Conservation (phyloP, 129 eudicot genomes). For the Lactuca sativa region DNA sequence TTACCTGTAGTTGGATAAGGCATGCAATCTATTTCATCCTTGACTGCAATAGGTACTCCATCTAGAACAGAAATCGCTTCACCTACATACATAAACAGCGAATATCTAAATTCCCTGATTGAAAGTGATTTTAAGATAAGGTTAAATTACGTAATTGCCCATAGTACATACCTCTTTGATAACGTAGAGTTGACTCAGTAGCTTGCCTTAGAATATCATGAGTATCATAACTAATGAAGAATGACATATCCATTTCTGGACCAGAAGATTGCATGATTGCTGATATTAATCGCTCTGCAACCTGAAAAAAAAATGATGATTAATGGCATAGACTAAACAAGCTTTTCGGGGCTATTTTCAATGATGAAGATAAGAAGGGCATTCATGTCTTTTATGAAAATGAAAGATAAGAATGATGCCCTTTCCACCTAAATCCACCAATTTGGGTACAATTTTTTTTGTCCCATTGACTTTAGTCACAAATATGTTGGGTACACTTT, state of each 20-base stretch:
- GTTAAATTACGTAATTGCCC: not conserved
- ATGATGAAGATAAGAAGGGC: too few relatives aligned
- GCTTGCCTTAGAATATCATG: conserved; percentile 77
- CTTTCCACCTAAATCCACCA: too few relatives aligned
- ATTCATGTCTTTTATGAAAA: too few relatives aligned
- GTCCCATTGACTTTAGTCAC: too few relatives aligned
- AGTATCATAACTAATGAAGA: conserved; percentile 59
- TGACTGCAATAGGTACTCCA: conserved; percentile 88
- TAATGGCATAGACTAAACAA: too few relatives aligned
- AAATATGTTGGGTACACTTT: too few relatives aligned
- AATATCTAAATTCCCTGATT: not conserved
- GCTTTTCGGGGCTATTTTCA: not conserved
- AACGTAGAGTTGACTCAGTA: conserved; percentile 70
- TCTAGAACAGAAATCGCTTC: conserved; percentile 81
- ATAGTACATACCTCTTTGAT: conserved; percentile 56
- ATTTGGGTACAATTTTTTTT: too few relatives aligned
- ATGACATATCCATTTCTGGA: conserved; percentile 61
- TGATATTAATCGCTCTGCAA: conserved; percentile 69
- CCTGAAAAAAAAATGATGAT: conserved; percentile 35
- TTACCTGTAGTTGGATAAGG: conserved; percentile 98
- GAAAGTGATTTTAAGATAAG: conserved; percentile 7
- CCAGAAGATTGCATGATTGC: conserved; percentile 49
- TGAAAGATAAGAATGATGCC: too few relatives aligned
- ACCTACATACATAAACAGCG: conserved; percentile 42
- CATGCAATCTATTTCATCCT: conserved; percentile 94